Conservation (phyloP, 805 yeast genomes). For the Cyberlindnera mississippiensis region DNA sequence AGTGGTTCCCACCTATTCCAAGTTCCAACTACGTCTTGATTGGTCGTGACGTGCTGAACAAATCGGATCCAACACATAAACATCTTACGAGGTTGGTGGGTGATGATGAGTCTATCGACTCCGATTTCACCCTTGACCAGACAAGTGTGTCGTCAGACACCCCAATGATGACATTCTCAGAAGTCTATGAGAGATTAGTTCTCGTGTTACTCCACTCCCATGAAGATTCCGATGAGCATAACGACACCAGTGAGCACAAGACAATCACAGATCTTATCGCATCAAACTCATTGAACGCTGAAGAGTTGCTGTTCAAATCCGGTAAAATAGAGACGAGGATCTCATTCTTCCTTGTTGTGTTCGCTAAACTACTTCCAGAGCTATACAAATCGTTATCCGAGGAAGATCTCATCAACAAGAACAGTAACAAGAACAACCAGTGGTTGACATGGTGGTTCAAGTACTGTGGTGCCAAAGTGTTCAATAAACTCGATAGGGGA, state of each 20-base stretch:
- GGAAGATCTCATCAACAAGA: constrained; percentile 65
- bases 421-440: constrained; percentile 56
- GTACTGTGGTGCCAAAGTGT: constrained; percentile 81
- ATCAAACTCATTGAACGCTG: constrained; percentile 17
- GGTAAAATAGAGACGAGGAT: constrained; percentile 65
- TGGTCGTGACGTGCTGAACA: constrained; percentile 24
- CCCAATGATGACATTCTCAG: constrained; percentile 48
- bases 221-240: constrained; percentile 9
- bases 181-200: constrained; percentile 69
- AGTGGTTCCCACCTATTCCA: constrained; percentile 67
- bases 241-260: constrained; percentile 10
- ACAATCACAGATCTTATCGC: constrained; percentile 18
- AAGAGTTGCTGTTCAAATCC: constrained; percentile 42
- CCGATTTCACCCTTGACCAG: constrained; percentile 25
- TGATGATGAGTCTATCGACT: constrained; percentile 16
- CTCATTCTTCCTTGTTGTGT: constrained; percentile 60
- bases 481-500: constrained; percentile 79
- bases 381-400: constrained; percentile 71
- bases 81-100: constrained; percentile 22
- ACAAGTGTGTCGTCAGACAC: constrained; percentile 3
- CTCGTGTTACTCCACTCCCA: constrained; percentile 64
- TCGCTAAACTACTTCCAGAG: constrained; percentile 68
- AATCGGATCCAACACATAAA: constrained; percentile 16
- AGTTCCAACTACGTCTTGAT: constrained; percentile 23
- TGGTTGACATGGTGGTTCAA: constrained; percentile 97